phyloP scores from a whole-genome alignment of 768 basidiomycete genomes.

The Psilocybe subaeruginosa region DNA sequence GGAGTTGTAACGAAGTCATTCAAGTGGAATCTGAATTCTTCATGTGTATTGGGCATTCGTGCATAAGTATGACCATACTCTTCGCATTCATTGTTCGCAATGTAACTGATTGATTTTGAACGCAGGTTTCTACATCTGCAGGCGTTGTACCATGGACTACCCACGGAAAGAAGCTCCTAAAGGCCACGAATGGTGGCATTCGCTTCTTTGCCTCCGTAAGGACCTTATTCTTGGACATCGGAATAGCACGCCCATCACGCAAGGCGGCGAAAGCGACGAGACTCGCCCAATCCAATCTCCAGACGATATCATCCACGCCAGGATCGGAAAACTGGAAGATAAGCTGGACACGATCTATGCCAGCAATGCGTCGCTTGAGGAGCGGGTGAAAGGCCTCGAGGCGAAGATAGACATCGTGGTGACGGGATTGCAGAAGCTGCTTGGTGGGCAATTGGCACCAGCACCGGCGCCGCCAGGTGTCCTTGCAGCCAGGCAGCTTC shows the following conservation, averaged over 20 bases:
- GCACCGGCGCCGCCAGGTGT: background rate
- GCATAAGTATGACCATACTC: background rate
- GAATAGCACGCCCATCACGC: background rate
- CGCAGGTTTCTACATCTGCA: background rate
- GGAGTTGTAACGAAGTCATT: background rate
- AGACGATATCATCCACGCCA: background rate
- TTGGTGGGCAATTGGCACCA: background rate
- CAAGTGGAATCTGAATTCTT: background rate
- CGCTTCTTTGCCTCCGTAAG: background rate
- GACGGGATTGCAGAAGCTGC: background rate
- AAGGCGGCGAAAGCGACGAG: background rate
- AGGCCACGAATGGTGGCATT: conserved; percentile 7
- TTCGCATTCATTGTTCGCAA: no score
- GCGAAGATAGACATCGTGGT: background rate
- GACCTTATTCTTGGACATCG: background rate
- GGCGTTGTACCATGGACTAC: background rate
- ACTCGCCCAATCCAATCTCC: background rate
- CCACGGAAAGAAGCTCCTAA: background rate
- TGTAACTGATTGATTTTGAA: no score
- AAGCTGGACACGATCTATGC: background rate
- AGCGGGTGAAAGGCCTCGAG: background rate
- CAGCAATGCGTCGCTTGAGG: background rate
- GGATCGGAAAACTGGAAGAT: background rate
- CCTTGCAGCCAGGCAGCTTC: no score
- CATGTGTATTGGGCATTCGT: conserved; percentile 5